Evolutionary conservation across 371 early-diverging fungal genomes (phyloP).

Genomic region (Mucor lusitanicus): DNA sequence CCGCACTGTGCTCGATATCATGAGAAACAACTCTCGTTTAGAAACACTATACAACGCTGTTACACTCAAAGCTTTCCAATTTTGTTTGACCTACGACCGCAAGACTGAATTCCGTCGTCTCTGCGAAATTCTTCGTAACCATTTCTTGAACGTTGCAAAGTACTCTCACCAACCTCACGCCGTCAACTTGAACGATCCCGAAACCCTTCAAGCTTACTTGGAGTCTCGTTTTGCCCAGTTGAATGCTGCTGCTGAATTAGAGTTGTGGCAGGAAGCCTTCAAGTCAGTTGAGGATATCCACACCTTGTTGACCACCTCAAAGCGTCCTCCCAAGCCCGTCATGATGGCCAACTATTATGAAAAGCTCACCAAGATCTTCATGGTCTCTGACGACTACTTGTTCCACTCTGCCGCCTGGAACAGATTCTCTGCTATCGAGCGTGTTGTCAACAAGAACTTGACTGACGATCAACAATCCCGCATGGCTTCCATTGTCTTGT

Average conservation of each 20-base stretch:
- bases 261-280: conserved; percentile 98
- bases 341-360: conserved; percentile 98
- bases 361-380: conserved; percentile 93
- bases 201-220: conserved; percentile 93
- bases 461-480: conserved; percentile 73
- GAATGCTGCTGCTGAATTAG: conserved; percentile 92
- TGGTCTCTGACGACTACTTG: conserved; percentile 94
- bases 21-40: conserved; percentile 94
- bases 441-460: conserved; percentile 69
- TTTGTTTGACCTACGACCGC: conserved; percentile 92
- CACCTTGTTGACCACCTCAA: conserved; percentile 86
- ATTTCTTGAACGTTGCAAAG: conserved; percentile 88
- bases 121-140: conserved; percentile 94
- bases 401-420: conserved; percentile 98
- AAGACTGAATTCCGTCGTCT: conserved; percentile 98
- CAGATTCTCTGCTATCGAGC: conserved; percentile 86
- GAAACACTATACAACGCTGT: conserved; percentile 93
- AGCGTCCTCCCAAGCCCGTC: conserved; percentile 88
- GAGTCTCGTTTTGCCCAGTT: conserved; percentile 95
- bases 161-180: conserved; percentile 91
- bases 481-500: conserved; percentile 89
- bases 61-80: conserved; percentile 92
- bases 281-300: conserved; percentile 97
- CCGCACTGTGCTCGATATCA: conserved; percentile 93
- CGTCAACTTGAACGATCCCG: conserved; percentile 94